Evolutionary conservation across 352 stramenopile genomes (phyloP), one percentile per base, ranked within the genome.

Genomic region (Phytophthora cajani): DNA sequence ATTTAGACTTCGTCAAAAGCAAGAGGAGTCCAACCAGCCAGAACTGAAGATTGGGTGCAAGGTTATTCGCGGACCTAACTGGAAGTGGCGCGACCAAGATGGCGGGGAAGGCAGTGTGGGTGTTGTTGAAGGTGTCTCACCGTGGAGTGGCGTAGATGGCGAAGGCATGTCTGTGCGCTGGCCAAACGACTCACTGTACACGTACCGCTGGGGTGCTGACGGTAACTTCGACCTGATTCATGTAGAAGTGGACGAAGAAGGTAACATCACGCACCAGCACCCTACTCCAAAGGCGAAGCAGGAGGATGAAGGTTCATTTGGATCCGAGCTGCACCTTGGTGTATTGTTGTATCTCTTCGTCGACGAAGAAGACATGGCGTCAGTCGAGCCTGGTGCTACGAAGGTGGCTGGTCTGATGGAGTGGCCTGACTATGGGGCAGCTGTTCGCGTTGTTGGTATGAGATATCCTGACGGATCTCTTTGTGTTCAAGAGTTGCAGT

Each of bases 31-130:
- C 21, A 78, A 76, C 21, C 64, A 88, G 58, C 84, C 84, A 0
- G 79, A 92, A 40, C 75, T 96, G 1, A 86, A 78, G 12, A 85
- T 97, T 21, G 91, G 91, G 1, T 95, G 87, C 67, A 91, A 93
- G 50, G 91, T 97, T 14, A 92, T 94, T 71, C 89, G 91, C n/a
- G 91, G 91, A 36, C 91, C 91, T 17, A 93, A 95, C 68, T 97
- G 90, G 90, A 96, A 96, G 69, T 95, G 90, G 89, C 77, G 87
- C 21, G 90, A 97, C 53, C 88, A 97, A 85, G 90, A 97, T 53
- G 90, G 90, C 14, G 90, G 90, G 14, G 89, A 94, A 78, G 90
- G 90, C 8, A 93, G 81, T 17, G 79, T 97, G 27, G 90, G 90
- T 42, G 69, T 86, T 42, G 87, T 97, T 19, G 90, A 95, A 79